Percentiles rank a stretch among this genome's conserved stretches.
Evolutionary conservation across 305 asterid species (phyloP).

Genomic region (Fraxinus ornus): DNA sequence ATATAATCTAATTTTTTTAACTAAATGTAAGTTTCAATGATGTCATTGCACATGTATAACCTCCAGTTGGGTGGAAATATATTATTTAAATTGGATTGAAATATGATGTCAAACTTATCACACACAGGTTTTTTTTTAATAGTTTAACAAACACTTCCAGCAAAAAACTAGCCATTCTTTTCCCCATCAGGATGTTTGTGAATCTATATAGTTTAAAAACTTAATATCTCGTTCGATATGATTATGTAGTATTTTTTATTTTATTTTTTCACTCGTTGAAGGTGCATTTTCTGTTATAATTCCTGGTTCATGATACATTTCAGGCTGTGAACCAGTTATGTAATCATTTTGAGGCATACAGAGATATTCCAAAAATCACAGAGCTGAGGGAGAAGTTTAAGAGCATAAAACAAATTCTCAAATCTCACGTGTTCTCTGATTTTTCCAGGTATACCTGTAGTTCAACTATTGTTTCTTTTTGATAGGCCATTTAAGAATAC

Average conservation of each 20-base stretch:
- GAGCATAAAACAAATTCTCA: conserved; percentile 90
- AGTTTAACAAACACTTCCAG: neutral
- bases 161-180: neutral
- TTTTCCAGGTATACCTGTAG: conserved; percentile 71
- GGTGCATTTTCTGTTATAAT: conserved; percentile 9
- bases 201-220: neutral
- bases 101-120: neutral
- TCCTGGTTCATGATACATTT: conserved; percentile 29
- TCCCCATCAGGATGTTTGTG: neutral
- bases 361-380: conserved; percentile 88
- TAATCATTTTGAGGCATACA: conserved; percentile 93
- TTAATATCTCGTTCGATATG: neutral
- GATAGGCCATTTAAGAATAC: conserved; percentile 1
- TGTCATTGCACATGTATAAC: neutral
- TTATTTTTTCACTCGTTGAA: conserved; percentile 5
- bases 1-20: neutral
- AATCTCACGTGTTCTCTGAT: conserved; percentile 91
- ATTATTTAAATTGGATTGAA: neutral
- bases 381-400: conserved; percentile 92
- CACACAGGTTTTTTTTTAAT: neutral
- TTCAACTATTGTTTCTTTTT: conserved; percentile 13
- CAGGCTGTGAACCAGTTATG: conserved; percentile 99
- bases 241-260: neutral
- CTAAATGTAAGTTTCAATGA: neutral
- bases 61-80: neutral